A percentile compares a stretch with the other conserved stretches of the same genome.
These are phyloP conservation scores for Sinapis alba DNA, from an alignment of 441 rosid genomes.

Conservation along the genomic window DNA sequence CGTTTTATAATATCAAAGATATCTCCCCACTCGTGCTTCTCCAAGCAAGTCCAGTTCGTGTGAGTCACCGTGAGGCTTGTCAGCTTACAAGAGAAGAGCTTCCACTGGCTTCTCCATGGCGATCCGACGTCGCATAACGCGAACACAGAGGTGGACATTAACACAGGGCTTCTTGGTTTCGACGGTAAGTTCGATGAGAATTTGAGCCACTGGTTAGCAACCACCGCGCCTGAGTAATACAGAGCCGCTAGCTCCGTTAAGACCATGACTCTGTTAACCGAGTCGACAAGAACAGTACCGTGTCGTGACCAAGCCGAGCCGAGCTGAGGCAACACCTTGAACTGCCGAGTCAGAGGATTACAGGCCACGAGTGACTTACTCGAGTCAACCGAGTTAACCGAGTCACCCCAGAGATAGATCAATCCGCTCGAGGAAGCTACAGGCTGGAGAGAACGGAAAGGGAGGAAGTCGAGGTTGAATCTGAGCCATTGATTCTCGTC, in stretches of 20 bases:
- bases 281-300: conserved; percentile 76
- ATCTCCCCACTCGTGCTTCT: conserved; percentile 85
- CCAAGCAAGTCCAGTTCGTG: conserved; percentile 65
- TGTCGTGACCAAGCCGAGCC: conserved; percentile 94
- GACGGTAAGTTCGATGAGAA: conserved; percentile 86
- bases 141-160: conserved; percentile 60
- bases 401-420: conserved; percentile 76
- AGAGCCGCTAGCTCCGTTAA: conserved; percentile 75
- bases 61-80: conserved; percentile 42
- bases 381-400: conserved; percentile 48
- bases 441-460: conserved; percentile 66
- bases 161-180: conserved; percentile 80
- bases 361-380: conserved; percentile 72
- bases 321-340: conserved; percentile 68
- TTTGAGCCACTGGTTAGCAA: conserved; percentile 54
- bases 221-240: conserved; percentile 46
- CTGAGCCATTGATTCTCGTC: conserved; percentile 58
- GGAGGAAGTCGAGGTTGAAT: conserved; percentile 69
- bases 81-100: conserved; percentile 64
- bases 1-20: conserved; percentile 82
- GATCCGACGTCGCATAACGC: conserved; percentile 88
- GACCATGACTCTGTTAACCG: conserved; percentile 69
- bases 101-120: conserved; percentile 90
- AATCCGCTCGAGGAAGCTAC: conserved; percentile 74
- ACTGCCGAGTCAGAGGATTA: conserved; percentile 77